Base-by-base conservation (phyloP, 768 basidiomycete species). In the Harrya chromipes region DNA sequence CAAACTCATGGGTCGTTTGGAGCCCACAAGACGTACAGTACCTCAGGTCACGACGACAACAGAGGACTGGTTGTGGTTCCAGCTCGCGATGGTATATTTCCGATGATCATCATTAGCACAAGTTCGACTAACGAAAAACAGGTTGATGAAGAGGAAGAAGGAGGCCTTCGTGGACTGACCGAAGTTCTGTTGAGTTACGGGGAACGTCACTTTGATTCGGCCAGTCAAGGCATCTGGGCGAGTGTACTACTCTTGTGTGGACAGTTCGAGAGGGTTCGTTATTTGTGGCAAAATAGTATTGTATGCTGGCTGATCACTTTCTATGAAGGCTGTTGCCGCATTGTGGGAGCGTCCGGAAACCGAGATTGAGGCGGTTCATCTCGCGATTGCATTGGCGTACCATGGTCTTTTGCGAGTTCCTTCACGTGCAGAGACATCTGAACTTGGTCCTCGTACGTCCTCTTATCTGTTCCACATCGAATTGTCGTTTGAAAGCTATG, bases 1-100 rank as follows among this genome's bases (percentile, higher is more conserved):
- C 76, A 97, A 97, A 67, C 74, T 99, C 31, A 87, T 97, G 76
- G 95, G 93, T 38, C 89, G 89, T 59, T 79, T 95, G 45, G 97
- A 99, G 58, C 83, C 92, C 2, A 70, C 80, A 5, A 77, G 89
- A 48, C 79, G 93, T 41, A 87, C 82, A 59, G 84, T 94, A 3
- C 79, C 83, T 6, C 81, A 84, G 35, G 92, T 97, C 5, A 97
- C 94, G 0, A 80, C 80, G 10, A 94, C 94, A 1, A 94, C 91
- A 2, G 97, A 97, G 65, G 97, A 99, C 68, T 99, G 95, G 95
- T 74, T 97, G 31, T 99, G 95, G 95, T 85, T 94, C 74, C 94
- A 99, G 71, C 78, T 98, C 13, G 78, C 85, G 1, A 87, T 97
- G 82, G 89, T 84, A 41, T 13, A 33, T 47, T 31, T 37, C 21